Percentiles rank a stretch among this genome's conserved stretches.
Evolutionary conservation across 345 rosid genomes (phyloP).

Genomic region (Citropsis articulata): DNA sequence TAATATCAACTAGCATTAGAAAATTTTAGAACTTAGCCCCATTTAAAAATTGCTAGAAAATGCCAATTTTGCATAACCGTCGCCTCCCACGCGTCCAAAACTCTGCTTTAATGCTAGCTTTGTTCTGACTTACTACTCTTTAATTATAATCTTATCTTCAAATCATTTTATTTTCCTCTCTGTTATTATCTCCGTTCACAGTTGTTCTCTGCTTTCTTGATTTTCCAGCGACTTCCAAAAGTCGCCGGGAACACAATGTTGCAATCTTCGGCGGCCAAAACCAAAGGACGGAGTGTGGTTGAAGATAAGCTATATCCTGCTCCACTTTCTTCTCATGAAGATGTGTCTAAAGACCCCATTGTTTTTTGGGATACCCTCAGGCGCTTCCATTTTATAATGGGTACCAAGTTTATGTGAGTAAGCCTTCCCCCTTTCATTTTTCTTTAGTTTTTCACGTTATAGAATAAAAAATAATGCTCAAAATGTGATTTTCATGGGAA

Average conservation of each 20-base stretch:
- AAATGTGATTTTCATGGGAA: constrained; percentile 1
- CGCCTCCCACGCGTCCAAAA: constrained; percentile 42
- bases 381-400: constrained; percentile 76
- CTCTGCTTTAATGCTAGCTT: constrained; percentile 29
- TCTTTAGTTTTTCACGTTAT: background rate
- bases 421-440: constrained; percentile 1
- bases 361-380: constrained; percentile 87
- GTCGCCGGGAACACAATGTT: constrained; percentile 21
- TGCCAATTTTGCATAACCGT: constrained; percentile 67
- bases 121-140: constrained; percentile 28
- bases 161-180: constrained; percentile 18
- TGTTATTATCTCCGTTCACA: background rate
- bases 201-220: background rate
- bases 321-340: constrained; percentile 61
- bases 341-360: constrained; percentile 40
- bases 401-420: constrained; percentile 80
- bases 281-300: constrained; percentile 15
- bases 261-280: constrained; percentile 39
- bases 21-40: constrained; percentile 15
- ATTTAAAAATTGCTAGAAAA: constrained; percentile 45
- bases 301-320: constrained; percentile 54
- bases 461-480: background rate
- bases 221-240: constrained; percentile 20
- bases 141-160: constrained; percentile 45
- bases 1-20: background rate